Percentiles rank a stretch among this genome's conserved stretches.
Evolutionary conservation across 306 rosid genomes (phyloP).

Genomic region (Rosa persica): DNA sequence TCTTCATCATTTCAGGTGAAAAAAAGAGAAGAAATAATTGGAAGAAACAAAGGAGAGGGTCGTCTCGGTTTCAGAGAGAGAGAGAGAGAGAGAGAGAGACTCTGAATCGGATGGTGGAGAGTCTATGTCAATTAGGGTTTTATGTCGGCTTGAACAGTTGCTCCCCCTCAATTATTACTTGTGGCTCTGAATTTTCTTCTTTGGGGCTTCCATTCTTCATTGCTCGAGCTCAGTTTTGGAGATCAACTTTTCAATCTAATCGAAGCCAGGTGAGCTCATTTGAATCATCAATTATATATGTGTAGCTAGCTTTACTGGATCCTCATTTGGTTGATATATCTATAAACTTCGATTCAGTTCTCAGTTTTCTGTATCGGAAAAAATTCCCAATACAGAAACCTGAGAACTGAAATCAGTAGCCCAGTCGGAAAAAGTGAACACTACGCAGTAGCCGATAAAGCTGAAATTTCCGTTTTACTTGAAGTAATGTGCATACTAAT

Average conservation of each 20-base stretch:
- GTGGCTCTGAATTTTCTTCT: neutral
- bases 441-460: neutral
- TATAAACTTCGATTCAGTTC: neutral
- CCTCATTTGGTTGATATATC: neutral
- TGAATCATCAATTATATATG: neutral
- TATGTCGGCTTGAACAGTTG: too few species aligned
- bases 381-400: too few species aligned
- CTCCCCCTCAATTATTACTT: neutral
- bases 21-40: too few species aligned
- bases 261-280: constrained; percentile 33
- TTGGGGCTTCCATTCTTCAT: too few species aligned
- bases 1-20: neutral
- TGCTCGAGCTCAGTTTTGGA: neutral
- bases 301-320: neutral
- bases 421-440: neutral
- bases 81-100: neutral
- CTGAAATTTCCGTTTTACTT: neutral
- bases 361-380: neutral
- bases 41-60: too few species aligned
- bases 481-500: neutral
- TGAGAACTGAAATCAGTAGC: neutral
- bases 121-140: neutral
- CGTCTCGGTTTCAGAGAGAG: too few species aligned
- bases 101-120: neutral
- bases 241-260: neutral